These are phyloP conservation scores for Aegilops tauschii DNA, from an alignment of 176 grass and related monocot species.

Conservation along the genomic window DNA sequence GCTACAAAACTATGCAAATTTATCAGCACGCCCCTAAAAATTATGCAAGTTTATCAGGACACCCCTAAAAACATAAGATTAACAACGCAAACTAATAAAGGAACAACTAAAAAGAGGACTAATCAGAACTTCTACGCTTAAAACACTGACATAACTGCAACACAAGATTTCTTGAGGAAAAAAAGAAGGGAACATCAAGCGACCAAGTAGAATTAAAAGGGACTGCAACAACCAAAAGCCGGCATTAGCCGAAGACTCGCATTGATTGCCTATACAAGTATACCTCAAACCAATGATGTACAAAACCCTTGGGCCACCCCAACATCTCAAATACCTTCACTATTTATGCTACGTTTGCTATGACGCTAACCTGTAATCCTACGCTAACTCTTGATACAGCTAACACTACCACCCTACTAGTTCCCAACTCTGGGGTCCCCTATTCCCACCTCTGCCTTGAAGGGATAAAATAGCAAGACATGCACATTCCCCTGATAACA, in stretches of 20 bases:
- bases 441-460: background rate
- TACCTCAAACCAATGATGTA: conserved; percentile 92
- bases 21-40: too few species aligned
- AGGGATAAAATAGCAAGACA: background rate
- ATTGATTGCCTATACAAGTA: conserved; percentile 77
- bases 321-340: conserved; percentile 36
- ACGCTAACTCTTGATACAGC: conserved; percentile 46
- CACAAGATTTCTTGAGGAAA: background rate
- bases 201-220: background rate
- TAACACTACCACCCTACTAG: conserved; percentile 29
- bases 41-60: too few species aligned
- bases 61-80: too few species aligned
- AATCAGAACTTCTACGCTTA: too few species aligned
- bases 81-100: too few species aligned
- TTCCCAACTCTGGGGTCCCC: conserved; percentile 5
- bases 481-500: conserved; percentile 2
- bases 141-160: background rate
- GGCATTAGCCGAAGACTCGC: conserved; percentile 27
- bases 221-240: background rate
- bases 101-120: too few species aligned
- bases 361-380: conserved; percentile 47
- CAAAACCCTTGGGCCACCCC: conserved; percentile 45
- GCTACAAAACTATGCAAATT: too few species aligned
- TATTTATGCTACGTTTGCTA: conserved; percentile 68
- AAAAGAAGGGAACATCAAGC: background rate